phyloP scores from a whole-genome alignment of 345 rosid species.

The Crucihimalaya himalaica region DNA sequence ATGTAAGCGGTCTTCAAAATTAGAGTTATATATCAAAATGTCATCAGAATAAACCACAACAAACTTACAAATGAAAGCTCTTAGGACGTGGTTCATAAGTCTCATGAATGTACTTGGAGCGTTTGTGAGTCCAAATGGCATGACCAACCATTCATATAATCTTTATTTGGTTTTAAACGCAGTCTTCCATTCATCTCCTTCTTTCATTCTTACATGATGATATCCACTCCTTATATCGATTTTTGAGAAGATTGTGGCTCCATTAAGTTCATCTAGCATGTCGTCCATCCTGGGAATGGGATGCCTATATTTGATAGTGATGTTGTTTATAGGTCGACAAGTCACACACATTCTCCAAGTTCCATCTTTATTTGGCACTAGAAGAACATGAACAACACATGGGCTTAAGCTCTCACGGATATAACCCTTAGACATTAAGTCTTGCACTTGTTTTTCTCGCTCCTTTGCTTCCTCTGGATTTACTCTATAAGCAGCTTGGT shows the following conservation, averaged over 20 bases:
- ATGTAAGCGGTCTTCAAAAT: no score
- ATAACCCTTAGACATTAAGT: no score
- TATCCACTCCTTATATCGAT: not conserved
- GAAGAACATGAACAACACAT: not conserved
- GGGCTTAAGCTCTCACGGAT: not conserved
- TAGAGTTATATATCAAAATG: no score
- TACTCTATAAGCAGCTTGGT: no score
- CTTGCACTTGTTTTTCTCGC: no score
- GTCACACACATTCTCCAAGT: not conserved
- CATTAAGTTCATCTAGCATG: not conserved
- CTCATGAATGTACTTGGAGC: no score
- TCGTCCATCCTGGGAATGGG: not conserved
- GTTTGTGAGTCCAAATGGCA: no score
- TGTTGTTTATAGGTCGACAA: not conserved
- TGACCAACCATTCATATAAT: no score
- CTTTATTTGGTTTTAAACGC: not conserved
- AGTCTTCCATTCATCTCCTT: not conserved
- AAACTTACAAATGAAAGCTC: no score
- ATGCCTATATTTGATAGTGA: not conserved
- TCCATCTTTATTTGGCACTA: not conserved
- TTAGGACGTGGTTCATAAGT: no score
- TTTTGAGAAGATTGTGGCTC: not conserved
- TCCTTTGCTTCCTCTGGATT: no score
- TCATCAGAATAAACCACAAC: no score
- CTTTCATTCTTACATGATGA: not conserved